Conservation (phyloP, 352 stramenopile genomes). For the Phytophthora fragariae region DNA sequence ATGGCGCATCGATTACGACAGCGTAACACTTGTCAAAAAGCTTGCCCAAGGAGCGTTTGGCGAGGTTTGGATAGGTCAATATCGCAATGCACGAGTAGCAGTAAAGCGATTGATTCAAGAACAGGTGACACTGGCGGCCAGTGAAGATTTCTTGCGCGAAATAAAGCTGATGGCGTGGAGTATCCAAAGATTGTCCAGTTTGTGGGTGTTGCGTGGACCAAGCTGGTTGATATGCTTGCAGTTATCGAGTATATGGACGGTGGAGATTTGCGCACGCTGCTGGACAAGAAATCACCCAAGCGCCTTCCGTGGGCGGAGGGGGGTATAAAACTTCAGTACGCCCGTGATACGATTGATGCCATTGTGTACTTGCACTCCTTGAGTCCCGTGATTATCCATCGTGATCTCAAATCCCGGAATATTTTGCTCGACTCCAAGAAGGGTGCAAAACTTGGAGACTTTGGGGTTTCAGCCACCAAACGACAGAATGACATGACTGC, state of each 20-base stretch:
- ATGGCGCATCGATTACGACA: conserved; percentile 76
- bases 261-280: conserved; percentile 63
- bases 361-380: conserved; percentile 79
- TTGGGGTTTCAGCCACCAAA: conserved; percentile 69
- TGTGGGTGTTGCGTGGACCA: conserved; percentile 79
- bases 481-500: conserved; percentile 67
- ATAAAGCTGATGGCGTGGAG: conserved; percentile 76
- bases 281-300: conserved; percentile 50
- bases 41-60: conserved; percentile 75
- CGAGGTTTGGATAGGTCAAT: conserved; percentile 78
- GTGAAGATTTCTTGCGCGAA: conserved; percentile 71
- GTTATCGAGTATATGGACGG: conserved; percentile 79
- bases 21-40: conserved; percentile 67
- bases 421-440: conserved; percentile 70
- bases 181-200: conserved; percentile 76
- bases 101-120: conserved; percentile 68
- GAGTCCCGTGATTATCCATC: conserved; percentile 70
- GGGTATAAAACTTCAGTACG: conserved; percentile 56
- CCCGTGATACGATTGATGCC: conserved; percentile 68
- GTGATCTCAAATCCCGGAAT: conserved; percentile 80
- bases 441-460: conserved; percentile 72
- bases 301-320: conserved; percentile 34
- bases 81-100: conserved; percentile 62
- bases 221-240: conserved; percentile 69
- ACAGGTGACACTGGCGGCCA: conserved; percentile 53